Base-by-base conservation (phyloP, 306 rosid genomes). In the Canavalia gladiata region DNA sequence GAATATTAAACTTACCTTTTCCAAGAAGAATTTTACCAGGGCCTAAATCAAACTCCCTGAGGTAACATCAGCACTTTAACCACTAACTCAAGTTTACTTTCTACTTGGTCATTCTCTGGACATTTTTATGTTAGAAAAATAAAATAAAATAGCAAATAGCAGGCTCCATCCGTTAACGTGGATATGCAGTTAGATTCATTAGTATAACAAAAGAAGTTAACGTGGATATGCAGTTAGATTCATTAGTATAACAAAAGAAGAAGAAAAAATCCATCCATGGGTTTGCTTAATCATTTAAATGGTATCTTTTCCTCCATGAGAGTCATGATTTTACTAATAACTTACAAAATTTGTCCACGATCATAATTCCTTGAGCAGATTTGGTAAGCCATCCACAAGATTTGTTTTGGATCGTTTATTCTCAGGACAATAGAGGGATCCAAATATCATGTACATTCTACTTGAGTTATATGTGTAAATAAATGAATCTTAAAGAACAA, bases 401-500 rank as follows among this genome's bases (percentile, higher is more conserved):
- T 64, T 13, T 30, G 12, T 33, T 55, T 7, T 18, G 69, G 31
- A 75, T 76, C 31, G 9, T 6, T 60, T 12, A 34, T 68, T 49
- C 29, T 70, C 51, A 10, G 52, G 28, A 46, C 50, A 29, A 29
- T 18, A 54, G 33, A 76, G 54, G 45, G 35, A 62, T 63, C 4
- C 8, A 47, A 55, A 81, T 43, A 31, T 11, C 81, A 57, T 39
- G 57, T 37, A 37, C 34, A 41, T 9, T 63, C 67, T 29, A 55
- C 7, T 13, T 43, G 11, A 47, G 66, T 63, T 29, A 12, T 67
- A 67, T 3, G 39, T 76, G 66, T 42, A 77, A 70, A 33, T 33
- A 79, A 7, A 41, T 46, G 63, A 65, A 60, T 60, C 69, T 12
- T 64, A 30, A 78, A 63, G 72, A 45, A 78, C 18, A 55, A 52